A percentile compares a stretch with the other conserved stretches of the same genome.
phyloP scores from a whole-genome alignment of 768 basidiomycete genomes.

The Tubosaeta brunneosetosa region DNA sequence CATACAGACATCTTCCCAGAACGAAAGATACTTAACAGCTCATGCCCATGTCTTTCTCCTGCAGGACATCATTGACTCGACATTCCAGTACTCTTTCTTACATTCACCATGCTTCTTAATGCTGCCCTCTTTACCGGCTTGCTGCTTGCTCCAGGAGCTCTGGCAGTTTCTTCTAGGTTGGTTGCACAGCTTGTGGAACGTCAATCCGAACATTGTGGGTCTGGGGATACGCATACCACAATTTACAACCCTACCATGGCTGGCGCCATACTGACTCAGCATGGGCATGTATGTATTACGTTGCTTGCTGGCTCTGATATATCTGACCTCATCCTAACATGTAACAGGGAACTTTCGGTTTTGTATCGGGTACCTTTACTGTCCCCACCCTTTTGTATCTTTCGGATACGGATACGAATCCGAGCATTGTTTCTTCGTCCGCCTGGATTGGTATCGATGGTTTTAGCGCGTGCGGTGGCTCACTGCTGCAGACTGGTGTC shows the following conservation, averaged over 20 bases:
- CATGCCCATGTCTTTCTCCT: not conserved
- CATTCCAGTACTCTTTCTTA: not conserved
- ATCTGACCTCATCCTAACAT: not conserved
- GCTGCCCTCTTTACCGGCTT: not conserved
- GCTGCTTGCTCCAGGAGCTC: not conserved
- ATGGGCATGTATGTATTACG: not conserved
- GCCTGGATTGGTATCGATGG: slow-evolving; percentile 10
- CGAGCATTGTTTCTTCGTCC: not conserved
- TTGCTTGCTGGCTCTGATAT: too few relatives aligned
- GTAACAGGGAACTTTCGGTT: slow-evolving; percentile 1
- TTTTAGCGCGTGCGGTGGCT: not conserved
- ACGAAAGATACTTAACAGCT: not conserved
- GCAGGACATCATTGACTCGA: not conserved
- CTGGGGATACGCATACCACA: not conserved
- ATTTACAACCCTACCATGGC: not conserved
- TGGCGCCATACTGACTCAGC: not conserved
- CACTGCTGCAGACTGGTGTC: slow-evolving; percentile 4
- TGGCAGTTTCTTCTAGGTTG: not conserved
- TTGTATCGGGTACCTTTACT: slow-evolving; percentile 4
- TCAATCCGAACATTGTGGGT: not conserved
- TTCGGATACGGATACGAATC: not conserved
- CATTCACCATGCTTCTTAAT: not conserved
- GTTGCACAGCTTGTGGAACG: not conserved
- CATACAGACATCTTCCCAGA: not conserved
- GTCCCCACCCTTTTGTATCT: not conserved